A percentile compares a stretch with the other conserved stretches of the same genome.
These are phyloP conservation scores for Phytophthora pistaciae DNA, from an alignment of 352 stramenopile genomes.

Conservation along the genomic window DNA sequence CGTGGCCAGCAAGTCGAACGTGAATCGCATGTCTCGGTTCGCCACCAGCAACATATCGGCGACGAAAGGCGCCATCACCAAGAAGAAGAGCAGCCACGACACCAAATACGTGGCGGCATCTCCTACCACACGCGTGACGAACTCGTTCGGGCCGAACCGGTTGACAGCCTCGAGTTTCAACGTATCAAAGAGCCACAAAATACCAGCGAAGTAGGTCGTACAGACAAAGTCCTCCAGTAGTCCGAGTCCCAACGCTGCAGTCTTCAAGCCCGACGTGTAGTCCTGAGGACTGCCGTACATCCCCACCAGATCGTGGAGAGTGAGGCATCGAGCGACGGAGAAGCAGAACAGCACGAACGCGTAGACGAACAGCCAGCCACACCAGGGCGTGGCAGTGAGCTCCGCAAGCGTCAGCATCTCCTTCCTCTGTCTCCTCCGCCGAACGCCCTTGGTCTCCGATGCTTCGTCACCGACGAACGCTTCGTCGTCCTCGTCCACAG, in stretches of 20 bases:
- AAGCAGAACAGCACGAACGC: constrained; percentile 27
- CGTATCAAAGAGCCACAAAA: constrained; percentile 32
- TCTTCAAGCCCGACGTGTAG: constrained; percentile 23
- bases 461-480: neutral
- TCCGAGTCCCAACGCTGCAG: constrained; percentile 27
- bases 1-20: constrained; percentile 37
- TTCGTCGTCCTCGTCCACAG: neutral
- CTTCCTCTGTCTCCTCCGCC: neutral
- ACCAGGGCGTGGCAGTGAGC: constrained; percentile 12
- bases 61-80: constrained; percentile 33
- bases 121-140: neutral
- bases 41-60: constrained; percentile 45
- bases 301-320: constrained; percentile 20
- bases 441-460: constrained; percentile 14
- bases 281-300: constrained; percentile 30
- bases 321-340: constrained; percentile 13
- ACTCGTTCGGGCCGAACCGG: neutral
- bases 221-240: constrained; percentile 40
- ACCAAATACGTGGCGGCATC: constrained; percentile 15
- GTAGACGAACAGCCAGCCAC: constrained; percentile 34
- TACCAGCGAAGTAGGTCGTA: constrained; percentile 28
- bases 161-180: neutral
- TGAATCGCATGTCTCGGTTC: constrained; percentile 47
- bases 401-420: constrained; percentile 5
- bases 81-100: constrained; percentile 30